phyloP scores from a whole-genome alignment of 1,139 yeast species.

The Yamadazyma dendronema region DNA sequence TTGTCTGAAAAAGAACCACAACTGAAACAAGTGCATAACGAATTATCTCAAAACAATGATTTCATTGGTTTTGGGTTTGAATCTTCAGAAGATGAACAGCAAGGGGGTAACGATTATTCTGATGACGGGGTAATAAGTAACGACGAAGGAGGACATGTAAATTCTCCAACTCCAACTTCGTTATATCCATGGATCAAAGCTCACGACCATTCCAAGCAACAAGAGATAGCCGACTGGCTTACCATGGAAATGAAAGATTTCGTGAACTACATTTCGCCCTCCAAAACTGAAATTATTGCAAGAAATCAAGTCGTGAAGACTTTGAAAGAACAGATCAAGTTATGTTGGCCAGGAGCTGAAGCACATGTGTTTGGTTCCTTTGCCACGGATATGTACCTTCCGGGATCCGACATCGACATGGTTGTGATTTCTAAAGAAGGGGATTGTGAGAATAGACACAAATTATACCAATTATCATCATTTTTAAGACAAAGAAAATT shows the following conservation, averaged over 20 bases:
- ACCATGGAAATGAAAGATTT: conserved; percentile 87
- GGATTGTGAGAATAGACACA: conserved; percentile 63
- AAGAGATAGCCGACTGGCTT: conserved; percentile 83
- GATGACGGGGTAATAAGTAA: conserved; percentile 39
- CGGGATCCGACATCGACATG: conserved; percentile 97
- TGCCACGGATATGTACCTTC: conserved; percentile 91
- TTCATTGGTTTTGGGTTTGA: conserved; percentile 62
- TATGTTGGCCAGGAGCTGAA: conserved; percentile 78
- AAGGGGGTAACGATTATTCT: conserved; percentile 36
- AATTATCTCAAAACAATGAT: conserved; percentile 47
- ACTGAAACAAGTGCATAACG: conserved; percentile 16
- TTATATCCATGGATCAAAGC: conserved; percentile 80
- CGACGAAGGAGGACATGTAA: conserved; percentile 30
- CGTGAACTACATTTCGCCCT: conserved; percentile 84
- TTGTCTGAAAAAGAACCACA: conserved; percentile 1
- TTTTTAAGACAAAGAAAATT: conserved; percentile 59
- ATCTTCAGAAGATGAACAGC: conserved; percentile 42
- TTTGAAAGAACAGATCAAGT: conserved; percentile 54
- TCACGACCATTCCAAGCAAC: conserved; percentile 70
- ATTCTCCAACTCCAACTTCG: conserved; percentile 19
- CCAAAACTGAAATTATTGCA: conserved; percentile 65
- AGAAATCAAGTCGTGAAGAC: conserved; percentile 68
- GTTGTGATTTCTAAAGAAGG: conserved; percentile 71
- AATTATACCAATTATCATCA: conserved; percentile 74
- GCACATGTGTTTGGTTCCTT: conserved; percentile 91